Base-by-base conservation (phyloP, 768 basidiomycete species). In the Suillus placidus region DNA sequence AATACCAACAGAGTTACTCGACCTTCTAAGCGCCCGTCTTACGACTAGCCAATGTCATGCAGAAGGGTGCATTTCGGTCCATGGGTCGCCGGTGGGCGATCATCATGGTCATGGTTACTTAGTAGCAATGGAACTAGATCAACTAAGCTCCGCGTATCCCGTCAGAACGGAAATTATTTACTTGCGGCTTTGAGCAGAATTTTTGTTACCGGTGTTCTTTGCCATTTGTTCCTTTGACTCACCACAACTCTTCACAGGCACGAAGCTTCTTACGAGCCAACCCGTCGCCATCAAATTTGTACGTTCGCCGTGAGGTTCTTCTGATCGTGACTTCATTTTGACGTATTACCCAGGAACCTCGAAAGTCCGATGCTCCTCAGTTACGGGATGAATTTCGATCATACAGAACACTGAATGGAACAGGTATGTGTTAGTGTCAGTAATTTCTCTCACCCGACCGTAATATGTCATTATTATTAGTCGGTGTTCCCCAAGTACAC, bases 231-330 rank as follows among this genome's bases (percentile, higher is more conserved):
- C 42, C 54, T 38, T 58, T 32, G 56, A 66, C 64, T 75, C 60
- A 73, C 60, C 49, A 26, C 64, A 56, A 66, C 37, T 61, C 56
- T 72, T 63, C 61, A 49, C 71, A 97, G 95, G 95, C 62, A 87
- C 87, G 45, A 97, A 97, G 77, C 83, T 95, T 71, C 83, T 93
- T 65, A 89, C 93, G 72, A 92, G 84, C 70, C 88, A 87, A 68
- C 95, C 95, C 1, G 94, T 98, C 64, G 97, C 97, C 68, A 95
- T 98, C 81, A 98, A 98, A 88, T 98, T 97, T 78, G 95, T 97
- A 71, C 68, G 92, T 83, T 49, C 61, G 63, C 60, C 45, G 60
- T 60, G 23, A 60, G 40, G 58, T 20, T 18, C 58, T 60, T 42
- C 30, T 55, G 43, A 62, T 58, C 18, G 16, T 35, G 32, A 54